Percentiles rank a stretch among this genome's conserved stretches.
Conservation (phyloP, 495 filamentous ascomycete species). For the Jackrogersella minutella region DNA sequence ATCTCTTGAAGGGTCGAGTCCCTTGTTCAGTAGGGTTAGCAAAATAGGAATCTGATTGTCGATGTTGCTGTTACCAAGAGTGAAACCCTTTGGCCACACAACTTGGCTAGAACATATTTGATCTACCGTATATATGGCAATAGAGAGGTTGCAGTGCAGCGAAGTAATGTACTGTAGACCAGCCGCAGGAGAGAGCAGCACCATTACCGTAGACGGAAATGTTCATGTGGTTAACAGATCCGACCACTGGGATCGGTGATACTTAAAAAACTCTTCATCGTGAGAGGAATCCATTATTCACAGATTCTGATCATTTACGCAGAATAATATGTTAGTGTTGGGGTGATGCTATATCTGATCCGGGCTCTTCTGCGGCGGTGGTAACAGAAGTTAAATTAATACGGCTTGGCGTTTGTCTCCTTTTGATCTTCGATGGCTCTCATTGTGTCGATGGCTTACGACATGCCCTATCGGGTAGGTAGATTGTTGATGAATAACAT, state of each 20-base stretch:
- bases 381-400: slow-evolving; percentile 35
- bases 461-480: slow-evolving; percentile 32
- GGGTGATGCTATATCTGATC: slow-evolving; percentile 39
- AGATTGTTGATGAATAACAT: neutral
- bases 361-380: slow-evolving; percentile 24
- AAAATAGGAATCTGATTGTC: slow-evolving; percentile 10
- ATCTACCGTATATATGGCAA: slow-evolving; percentile 21
- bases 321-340: slow-evolving; percentile 30
- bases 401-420: slow-evolving; percentile 29
- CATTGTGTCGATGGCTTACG: slow-evolving; percentile 12
- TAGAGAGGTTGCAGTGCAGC: slow-evolving; percentile 29
- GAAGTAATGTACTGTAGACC: slow-evolving; percentile 10
- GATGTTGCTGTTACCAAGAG: slow-evolving; percentile 11
- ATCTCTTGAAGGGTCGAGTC: neutral
- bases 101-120: slow-evolving; percentile 24
- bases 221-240: slow-evolving; percentile 30
- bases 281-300: slow-evolving; percentile 38
- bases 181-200: slow-evolving; percentile 5
- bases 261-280: slow-evolving; percentile 15
- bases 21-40: slow-evolving; percentile 3
- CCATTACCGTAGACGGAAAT: slow-evolving; percentile 25
- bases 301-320: slow-evolving; percentile 14
- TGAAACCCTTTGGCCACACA: neutral
- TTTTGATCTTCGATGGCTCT: slow-evolving; percentile 11
- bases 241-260: slow-evolving; percentile 26